Base-by-base conservation (phyloP, 2,329 filamentous ascomycete genomes). In the Aureobasidium namibiae region DNA sequence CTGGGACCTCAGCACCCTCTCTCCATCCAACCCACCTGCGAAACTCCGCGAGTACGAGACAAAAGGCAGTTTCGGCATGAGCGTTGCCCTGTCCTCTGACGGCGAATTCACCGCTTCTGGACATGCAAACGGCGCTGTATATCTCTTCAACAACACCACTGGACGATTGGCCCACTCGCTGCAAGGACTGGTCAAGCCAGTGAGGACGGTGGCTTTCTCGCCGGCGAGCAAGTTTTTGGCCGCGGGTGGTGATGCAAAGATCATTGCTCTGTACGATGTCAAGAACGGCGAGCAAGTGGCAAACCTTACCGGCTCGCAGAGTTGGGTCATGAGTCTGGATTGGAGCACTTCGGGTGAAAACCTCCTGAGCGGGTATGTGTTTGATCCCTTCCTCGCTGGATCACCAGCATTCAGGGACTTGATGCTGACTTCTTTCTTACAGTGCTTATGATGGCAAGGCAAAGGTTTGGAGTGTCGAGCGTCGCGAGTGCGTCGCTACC, bases 321-420 rank as follows among this genome's bases (percentile, higher is more conserved):
- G 89, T 5, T 99, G 92, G 94, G 86, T 99, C 65, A 88, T 92
- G 62, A 88, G 88, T 33, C 78, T 97, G 44, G 90, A 96, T 71
- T 99, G 92, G 90, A 97, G 87, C 71, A 84, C 89, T 68, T 95
- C 89, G 4, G 94, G 94, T 49, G 92, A 97, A 74, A 96, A 89
- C 72, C 77, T 99, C 13, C 79, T 97, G 2, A 95, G 88, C 68
- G 90, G 90, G 78, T 83, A 72, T 63, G 78, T 67, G 16, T 1
- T 29, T 18, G 9, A 26, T 8, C 6, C 8, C 2, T 24, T n/a
- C n/a, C n/a, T n/a, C n/a, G n/a, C n/a, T n/a, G n/a, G n/a, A n/a
- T n/a, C n/a, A n/a, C n/a, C n/a, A n/a, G n/a, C n/a, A n/a, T n/a
- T n/a, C n/a, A n/a, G n/a, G n/a, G n/a, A n/a, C n/a, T n/a, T n/a